These are phyloP conservation scores for Verticillium nubilum DNA, from an alignment of 2,329 filamentous ascomycete species.

Conservation along the genomic window DNA sequence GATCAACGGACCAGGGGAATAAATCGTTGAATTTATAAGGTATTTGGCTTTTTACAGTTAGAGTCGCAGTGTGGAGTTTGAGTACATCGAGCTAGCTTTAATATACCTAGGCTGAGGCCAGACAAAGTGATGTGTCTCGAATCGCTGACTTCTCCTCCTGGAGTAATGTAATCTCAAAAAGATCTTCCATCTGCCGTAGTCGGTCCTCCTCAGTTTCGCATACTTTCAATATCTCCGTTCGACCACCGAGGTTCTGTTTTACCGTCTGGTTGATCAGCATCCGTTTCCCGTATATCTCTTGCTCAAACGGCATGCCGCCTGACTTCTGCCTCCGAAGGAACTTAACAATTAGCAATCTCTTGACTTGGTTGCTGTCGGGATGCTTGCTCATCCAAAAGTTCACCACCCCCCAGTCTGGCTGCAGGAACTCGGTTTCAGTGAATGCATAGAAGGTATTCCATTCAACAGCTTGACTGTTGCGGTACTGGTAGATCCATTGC, in stretches of 20 bases:
- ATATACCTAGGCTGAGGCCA: no score
- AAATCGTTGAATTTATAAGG: no score
- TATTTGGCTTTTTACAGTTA: no score
- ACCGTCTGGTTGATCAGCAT: slow-evolving; percentile 45
- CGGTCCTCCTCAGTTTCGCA: slow-evolving; percentile 48
- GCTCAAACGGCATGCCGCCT: slow-evolving; percentile 34
- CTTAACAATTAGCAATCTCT: slow-evolving; percentile 44
- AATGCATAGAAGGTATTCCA: slow-evolving; percentile 64
- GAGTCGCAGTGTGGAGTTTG: no score
- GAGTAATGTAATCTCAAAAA: no score
- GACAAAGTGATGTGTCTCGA: no score
- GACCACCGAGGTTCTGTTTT: slow-evolving; percentile 47
- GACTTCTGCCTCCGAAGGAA: slow-evolving; percentile 41
- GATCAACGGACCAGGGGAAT: no score
- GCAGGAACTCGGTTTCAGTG: slow-evolving; percentile 57
- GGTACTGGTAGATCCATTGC: slow-evolving; percentile 60
- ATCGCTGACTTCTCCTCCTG: no score
- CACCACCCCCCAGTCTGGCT: slow-evolving; percentile 55
- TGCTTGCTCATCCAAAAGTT: slow-evolving; percentile 50
- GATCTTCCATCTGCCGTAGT: slow-evolving; percentile 41
- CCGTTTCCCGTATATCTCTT: slow-evolving; percentile 45
- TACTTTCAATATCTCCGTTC: slow-evolving; percentile 38
- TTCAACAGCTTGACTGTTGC: slow-evolving; percentile 35
- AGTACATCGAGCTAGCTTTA: no score
- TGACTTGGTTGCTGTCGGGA: slow-evolving; percentile 46